A percentile compares a stretch with the other conserved stretches of the same genome.
Evolutionary conservation across 768 basidiomycete genomes (phyloP).

Genomic region (Naganishia antarctica): DNA sequence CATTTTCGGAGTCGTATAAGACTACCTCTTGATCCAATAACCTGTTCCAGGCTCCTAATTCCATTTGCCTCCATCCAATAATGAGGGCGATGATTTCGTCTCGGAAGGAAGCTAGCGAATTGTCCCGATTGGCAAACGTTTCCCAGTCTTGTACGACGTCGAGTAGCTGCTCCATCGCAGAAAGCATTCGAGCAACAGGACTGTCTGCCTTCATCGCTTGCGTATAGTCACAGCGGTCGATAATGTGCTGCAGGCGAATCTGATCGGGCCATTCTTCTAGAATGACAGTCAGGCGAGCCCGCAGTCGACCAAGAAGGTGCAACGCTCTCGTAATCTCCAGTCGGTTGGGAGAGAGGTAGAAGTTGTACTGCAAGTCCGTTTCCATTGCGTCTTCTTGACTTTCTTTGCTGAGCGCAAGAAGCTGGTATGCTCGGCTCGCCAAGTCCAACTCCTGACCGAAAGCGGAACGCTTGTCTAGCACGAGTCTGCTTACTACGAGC

Average conservation of each 20-base stretch:
- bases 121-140: slow-evolving; percentile 85
- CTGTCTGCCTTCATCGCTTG: slow-evolving; percentile 60
- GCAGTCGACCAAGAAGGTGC: slow-evolving; percentile 56
- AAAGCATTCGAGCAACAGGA: slow-evolving; percentile 75
- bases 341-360: slow-evolving; percentile 75
- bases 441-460: slow-evolving; percentile 36
- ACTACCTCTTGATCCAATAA: slow-evolving; percentile 68
- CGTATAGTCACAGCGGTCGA: slow-evolving; percentile 64
- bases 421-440: slow-evolving; percentile 33
- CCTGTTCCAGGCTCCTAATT: slow-evolving; percentile 78
- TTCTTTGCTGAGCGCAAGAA: slow-evolving; percentile 31
- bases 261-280: slow-evolving; percentile 91
- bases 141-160: slow-evolving; percentile 94
- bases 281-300: slow-evolving; percentile 57
- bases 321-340: slow-evolving; percentile 64
- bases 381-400: slow-evolving; percentile 17
- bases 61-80: slow-evolving; percentile 83
- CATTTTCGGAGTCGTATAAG: slow-evolving; percentile 51
- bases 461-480: slow-evolving; percentile 56
- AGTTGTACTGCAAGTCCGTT: slow-evolving; percentile 57
- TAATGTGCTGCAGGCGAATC: slow-evolving; percentile 85
- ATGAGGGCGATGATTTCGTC: slow-evolving; percentile 65
- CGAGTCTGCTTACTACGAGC: slow-evolving; percentile 28
- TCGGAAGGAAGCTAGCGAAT: slow-evolving; percentile 66
- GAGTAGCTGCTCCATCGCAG: slow-evolving; percentile 77